Base-by-base conservation (phyloP, 1,284 basidiomycete species). In the Mycena sp. region DNA sequence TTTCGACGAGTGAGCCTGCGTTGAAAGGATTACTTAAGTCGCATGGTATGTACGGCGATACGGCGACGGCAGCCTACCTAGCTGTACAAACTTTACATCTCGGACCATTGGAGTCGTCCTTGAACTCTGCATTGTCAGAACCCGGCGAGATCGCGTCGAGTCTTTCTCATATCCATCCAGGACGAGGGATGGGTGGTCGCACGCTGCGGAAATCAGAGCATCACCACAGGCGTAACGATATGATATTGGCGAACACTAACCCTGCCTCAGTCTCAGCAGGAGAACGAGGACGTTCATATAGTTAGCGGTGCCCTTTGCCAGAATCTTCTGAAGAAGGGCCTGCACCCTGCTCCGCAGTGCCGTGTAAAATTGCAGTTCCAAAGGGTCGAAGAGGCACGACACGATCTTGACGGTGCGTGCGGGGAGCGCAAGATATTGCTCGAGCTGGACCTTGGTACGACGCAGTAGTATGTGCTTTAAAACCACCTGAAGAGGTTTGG, bases 381-480 rank as follows among this genome's bases (percentile, higher is more conserved):
- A 84, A 0, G 78, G 61, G 64, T 91, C 89, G 69, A 94, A 94
- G 3, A 78, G 75, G 76, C 93, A 95, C 1, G 87, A 81, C 0
- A 98, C 81, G 35, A 95, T 78, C 14, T 92, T 79, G 25, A 99
- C 84, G 3, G 76, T 84, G 9, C 95, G 87, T 21, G 82, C 83
- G 0, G 97, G 98, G 1, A 99, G 85, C 38, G 90, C 85, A 48
- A 99, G 83, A 19, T 98, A 83, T 0, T 87, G 86, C 67, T 94
- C 92, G 17, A 83, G 79, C 38, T 94, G 89, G 45, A 90, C 88
- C 77, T 99, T 99, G 6, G 87, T 91, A 1, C 97, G 89, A 7
- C 97, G 87, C 19, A 99, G 86, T 95, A 99, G 97, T 69, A 97
- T 83, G 3, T 91, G 86, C 69, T 91, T 90, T 4, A 99, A 81